Evolutionary conservation across 2,329 filamentous ascomycete genomes (phyloP).

Genomic region (Aspergillus cejpii): DNA sequence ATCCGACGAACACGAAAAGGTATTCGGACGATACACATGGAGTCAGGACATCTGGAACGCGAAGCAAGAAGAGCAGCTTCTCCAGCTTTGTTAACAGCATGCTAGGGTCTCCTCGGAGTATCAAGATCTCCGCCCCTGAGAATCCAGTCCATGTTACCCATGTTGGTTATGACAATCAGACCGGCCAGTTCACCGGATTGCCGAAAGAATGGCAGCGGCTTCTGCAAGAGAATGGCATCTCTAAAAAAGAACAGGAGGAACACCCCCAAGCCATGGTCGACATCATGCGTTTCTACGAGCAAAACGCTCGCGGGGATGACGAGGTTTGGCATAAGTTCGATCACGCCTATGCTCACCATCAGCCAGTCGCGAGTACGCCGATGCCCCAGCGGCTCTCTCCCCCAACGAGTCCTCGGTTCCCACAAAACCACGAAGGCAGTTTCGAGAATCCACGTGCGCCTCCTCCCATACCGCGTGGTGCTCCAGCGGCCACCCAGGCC

Average conservation of each 20-base stretch:
- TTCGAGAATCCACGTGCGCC: constrained; percentile 95
- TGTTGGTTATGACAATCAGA: constrained; percentile 93
- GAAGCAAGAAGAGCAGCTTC: constrained; percentile 77
- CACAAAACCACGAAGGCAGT: constrained; percentile 81
- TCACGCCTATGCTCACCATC: constrained; percentile 60
- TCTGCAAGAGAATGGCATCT: constrained; percentile 91
- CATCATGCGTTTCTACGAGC: constrained; percentile 95
- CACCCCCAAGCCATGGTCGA: constrained; percentile 94
- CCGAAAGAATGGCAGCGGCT: constrained; percentile 97
- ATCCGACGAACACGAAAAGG: constrained; percentile 58
- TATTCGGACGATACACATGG: constrained; percentile 72
- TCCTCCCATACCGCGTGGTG: constrained; percentile 67
- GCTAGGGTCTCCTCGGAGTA: constrained; percentile 78
- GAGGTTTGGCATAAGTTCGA: constrained; percentile 95
- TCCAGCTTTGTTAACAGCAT: constrained; percentile 79
- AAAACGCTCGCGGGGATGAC: constrained; percentile 79
- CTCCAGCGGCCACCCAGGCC: constrained; percentile 45
- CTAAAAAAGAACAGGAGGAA: constrained; percentile 90
- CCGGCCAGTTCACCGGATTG: constrained; percentile 91
- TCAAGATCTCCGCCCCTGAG: constrained; percentile 93
- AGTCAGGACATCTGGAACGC: constrained; percentile 52
- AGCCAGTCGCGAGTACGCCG: constrained; percentile 38
- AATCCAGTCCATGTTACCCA: constrained; percentile 98
- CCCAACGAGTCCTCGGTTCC: constrained; percentile 78
- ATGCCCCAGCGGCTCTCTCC: constrained; percentile 65